Evolutionary conservation across 2,329 filamentous ascomycete genomes (phyloP).

Genomic region (Davidsoniella australis): DNA sequence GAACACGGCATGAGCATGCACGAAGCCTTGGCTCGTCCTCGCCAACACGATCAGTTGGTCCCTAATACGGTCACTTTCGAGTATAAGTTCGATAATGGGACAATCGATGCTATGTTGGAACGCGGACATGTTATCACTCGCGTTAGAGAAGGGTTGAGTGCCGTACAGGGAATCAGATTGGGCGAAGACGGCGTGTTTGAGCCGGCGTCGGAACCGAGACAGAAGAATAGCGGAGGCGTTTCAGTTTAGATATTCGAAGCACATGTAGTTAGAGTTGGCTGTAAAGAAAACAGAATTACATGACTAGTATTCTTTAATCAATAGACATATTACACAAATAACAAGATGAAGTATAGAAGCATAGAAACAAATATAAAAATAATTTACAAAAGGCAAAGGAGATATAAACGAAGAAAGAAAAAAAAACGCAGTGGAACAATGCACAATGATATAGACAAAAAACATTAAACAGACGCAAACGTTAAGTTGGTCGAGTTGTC

Average conservation of each 20-base stretch:
- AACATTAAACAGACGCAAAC: no score
- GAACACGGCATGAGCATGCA: conserved; percentile 42
- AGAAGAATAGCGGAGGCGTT: conserved; percentile 51
- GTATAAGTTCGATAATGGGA: conserved; percentile 46
- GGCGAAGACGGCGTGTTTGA: conserved; percentile 53
- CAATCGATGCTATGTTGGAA: conserved; percentile 42
- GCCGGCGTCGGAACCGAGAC: conserved; percentile 60
- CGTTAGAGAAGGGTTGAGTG: conserved; percentile 44
- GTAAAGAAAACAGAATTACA: not conserved
- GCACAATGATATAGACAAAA: no score
- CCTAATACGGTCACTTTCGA: conserved; percentile 56
- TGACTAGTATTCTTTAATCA: not conserved
- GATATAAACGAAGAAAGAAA: not conserved
- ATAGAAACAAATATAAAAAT: no score
- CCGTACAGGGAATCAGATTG: conserved; percentile 52
- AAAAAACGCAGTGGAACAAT: not conserved
- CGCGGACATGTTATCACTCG: conserved; percentile 58
- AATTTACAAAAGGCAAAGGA: no score
- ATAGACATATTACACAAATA: not conserved
- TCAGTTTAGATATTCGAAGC: conserved; percentile 20
- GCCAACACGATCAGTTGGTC: conserved; percentile 69
- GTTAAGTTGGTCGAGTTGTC: no score
- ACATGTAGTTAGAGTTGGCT: not conserved
- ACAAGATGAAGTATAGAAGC: no score
- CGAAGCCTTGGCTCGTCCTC: conserved; percentile 46